These are phyloP conservation scores for Globisporangium polare DNA, from an alignment of 352 stramenopile species.

Conservation along the genomic window DNA sequence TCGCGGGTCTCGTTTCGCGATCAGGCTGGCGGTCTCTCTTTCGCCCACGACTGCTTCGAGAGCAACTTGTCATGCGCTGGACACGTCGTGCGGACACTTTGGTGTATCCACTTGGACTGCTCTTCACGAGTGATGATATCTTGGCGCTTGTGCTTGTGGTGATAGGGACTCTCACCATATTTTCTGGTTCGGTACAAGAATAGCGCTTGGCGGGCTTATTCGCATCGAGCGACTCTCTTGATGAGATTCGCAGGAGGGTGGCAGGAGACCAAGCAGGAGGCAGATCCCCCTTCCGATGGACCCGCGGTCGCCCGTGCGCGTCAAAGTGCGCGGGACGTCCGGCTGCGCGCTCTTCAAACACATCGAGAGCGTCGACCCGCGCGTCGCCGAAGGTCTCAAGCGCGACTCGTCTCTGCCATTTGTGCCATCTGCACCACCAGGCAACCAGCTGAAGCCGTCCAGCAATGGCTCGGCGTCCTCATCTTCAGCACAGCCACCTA, in stretches of 20 bases:
- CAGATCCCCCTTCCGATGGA: too few species aligned
- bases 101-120: too few species aligned
- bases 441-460: neutral
- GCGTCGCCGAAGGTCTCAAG: constrained; percentile 51
- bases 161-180: too few species aligned
- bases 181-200: too few species aligned
- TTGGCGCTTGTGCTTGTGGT: too few species aligned
- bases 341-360: constrained; percentile 44
- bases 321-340: constrained; percentile 35
- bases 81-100: too few species aligned
- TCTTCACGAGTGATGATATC: too few species aligned
- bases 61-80: neutral
- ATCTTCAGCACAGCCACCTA: neutral
- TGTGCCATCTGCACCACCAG: neutral
- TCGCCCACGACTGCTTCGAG: neutral
- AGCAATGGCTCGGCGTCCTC: neutral
- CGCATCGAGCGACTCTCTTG: too few species aligned
- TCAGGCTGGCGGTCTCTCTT: neutral
- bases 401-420: constrained; percentile 10
- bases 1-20: neutral
- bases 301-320: constrained; percentile 16
- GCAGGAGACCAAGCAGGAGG: too few species aligned
- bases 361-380: constrained; percentile 51
- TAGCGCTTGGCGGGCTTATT: too few species aligned
- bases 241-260: too few species aligned